Percentiles rank a stretch among this genome's conserved stretches.
Conservation (phyloP, 495 filamentous ascomycete species). For the Talaromyces stipitatus region DNA sequence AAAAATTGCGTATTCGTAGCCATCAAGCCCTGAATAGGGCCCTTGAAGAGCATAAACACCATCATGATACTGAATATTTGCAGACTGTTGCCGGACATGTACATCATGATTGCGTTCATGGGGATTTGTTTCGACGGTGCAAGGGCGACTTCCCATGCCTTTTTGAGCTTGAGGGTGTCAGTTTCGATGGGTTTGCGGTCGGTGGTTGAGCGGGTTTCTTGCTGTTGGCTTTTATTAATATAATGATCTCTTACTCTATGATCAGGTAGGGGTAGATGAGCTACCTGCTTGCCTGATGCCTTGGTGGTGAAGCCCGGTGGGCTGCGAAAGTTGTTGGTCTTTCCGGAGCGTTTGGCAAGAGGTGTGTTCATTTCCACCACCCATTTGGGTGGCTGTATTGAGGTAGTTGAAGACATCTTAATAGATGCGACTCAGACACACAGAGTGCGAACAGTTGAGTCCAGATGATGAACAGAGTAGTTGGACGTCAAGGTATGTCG, state of each 20-base stretch:
- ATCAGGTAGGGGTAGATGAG: slow-evolving; percentile 1
- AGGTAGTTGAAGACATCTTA: slow-evolving; percentile 16
- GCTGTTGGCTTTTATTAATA: slow-evolving; percentile 18
- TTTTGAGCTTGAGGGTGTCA: slow-evolving; percentile 93
- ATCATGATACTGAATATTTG: slow-evolving; percentile 99
- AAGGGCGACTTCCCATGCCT: slow-evolving; percentile 96
- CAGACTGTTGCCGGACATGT: slow-evolving; percentile 98
- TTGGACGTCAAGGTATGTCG: background rate
- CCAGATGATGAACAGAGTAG: slow-evolving; percentile 10
- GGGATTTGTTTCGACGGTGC: slow-evolving; percentile 90
- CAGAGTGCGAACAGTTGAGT: background rate
- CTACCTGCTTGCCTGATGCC: slow-evolving; percentile 30
- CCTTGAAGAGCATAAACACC: slow-evolving; percentile 98
- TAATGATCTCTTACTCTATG: slow-evolving; percentile 6
- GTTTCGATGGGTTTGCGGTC: slow-evolving; percentile 60
- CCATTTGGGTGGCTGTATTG: slow-evolving; percentile 67
- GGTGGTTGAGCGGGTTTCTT: slow-evolving; percentile 22
- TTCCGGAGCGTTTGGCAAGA: slow-evolving; percentile 47
- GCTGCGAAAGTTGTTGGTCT: slow-evolving; percentile 62
- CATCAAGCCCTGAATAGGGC: slow-evolving; percentile 77
- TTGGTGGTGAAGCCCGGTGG: slow-evolving; percentile 75
- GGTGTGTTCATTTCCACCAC: slow-evolving; percentile 66
- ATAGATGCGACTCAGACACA: slow-evolving; percentile 5
- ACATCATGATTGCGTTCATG: slow-evolving; percentile 99
- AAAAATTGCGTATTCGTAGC: slow-evolving; percentile 72